A percentile compares a stretch with the other conserved stretches of the same genome.
Conservation (phyloP, 768 basidiomycete genomes). For the Macrolepiota fuliginosa region DNA sequence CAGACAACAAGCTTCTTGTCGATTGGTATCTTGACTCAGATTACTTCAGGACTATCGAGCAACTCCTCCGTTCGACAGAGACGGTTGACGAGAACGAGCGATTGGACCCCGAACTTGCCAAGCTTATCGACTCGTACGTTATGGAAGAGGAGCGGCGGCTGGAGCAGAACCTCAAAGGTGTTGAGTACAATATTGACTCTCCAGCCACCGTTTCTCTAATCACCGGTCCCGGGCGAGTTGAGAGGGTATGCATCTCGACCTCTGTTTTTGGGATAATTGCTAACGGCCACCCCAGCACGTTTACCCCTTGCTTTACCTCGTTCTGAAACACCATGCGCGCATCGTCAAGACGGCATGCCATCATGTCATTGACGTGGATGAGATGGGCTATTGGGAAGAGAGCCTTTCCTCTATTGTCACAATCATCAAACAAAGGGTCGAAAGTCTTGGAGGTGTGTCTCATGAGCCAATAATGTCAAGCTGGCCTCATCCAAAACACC, state of each 20-base stretch:
- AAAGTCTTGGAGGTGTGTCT: constrained; percentile 29
- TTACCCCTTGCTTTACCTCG: constrained; percentile 32
- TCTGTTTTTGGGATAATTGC: neutral
- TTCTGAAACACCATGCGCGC: constrained; percentile 30
- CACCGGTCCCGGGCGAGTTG: constrained; percentile 33
- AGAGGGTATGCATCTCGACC: constrained; percentile 26
- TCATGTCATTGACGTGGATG: constrained; percentile 31
- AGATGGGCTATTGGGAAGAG: constrained; percentile 26
- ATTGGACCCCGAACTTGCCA: constrained; percentile 25
- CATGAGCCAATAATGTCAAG: neutral
- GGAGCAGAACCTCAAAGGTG: constrained; percentile 24
- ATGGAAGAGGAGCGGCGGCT: constrained; percentile 28
- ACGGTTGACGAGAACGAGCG: constrained; percentile 25
- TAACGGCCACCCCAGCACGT: constrained; percentile 27
- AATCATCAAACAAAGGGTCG: constrained; percentile 29
- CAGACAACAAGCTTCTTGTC: constrained; percentile 28
- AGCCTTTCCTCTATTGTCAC: constrained; percentile 29
- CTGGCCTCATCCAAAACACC: neutral
- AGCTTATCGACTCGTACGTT: constrained; percentile 26
- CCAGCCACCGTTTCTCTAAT: constrained; percentile 31
- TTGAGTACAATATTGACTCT: constrained; percentile 33
- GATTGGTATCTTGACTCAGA: constrained; percentile 33
- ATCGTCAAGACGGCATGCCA: constrained; percentile 31
- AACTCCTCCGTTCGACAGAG: constrained; percentile 31
- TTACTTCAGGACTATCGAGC: constrained; percentile 33